phyloP scores from a whole-genome alignment of 1,284 basidiomycete species.

The Leccinum subrobustum region DNA sequence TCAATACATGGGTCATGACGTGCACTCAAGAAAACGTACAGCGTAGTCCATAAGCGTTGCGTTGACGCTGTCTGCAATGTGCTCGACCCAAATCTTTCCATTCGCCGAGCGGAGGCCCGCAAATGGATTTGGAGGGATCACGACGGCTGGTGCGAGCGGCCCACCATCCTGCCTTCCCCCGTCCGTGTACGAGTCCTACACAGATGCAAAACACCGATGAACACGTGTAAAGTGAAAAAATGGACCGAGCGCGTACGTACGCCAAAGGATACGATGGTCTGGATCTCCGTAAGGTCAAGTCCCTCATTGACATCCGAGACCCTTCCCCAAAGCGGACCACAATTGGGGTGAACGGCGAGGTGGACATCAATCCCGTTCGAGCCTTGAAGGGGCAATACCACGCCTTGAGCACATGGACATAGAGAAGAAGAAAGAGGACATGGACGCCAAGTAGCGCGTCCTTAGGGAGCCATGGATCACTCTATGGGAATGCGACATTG shows the following conservation, averaged over 20 bases:
- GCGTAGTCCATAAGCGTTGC: slow-evolving; percentile 30
- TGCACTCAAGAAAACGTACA: slow-evolving; percentile 12
- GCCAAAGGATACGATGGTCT: slow-evolving; percentile 48
- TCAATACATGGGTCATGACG: background rate
- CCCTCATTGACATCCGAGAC: slow-evolving; percentile 47
- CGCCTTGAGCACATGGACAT: slow-evolving; percentile 13
- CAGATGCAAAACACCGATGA: background rate
- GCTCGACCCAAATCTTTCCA: slow-evolving; percentile 36
- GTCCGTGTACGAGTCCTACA: slow-evolving; percentile 35
- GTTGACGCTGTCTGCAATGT: slow-evolving; percentile 22
- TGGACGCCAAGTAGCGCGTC: background rate
- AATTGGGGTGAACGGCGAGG: slow-evolving; percentile 43
- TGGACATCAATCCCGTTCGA: slow-evolving; percentile 32
- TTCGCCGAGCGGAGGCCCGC: slow-evolving; percentile 38
- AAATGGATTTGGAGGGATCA: slow-evolving; percentile 32
- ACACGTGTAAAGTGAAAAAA: background rate
- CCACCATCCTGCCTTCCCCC: slow-evolving; percentile 37
- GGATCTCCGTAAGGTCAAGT: slow-evolving; percentile 35
- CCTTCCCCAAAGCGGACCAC: slow-evolving; percentile 37
- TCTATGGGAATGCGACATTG: background rate
- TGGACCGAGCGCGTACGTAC: slow-evolving; percentile 27
- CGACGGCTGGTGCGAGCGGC: slow-evolving; percentile 33
- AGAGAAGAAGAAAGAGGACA: slow-evolving; percentile 4
- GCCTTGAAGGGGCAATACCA: slow-evolving; percentile 12
- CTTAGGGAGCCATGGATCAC: background rate